These are phyloP conservation scores for Malania oleifera DNA, from an alignment of 164 flowering plant species.

Conservation along the genomic window DNA sequence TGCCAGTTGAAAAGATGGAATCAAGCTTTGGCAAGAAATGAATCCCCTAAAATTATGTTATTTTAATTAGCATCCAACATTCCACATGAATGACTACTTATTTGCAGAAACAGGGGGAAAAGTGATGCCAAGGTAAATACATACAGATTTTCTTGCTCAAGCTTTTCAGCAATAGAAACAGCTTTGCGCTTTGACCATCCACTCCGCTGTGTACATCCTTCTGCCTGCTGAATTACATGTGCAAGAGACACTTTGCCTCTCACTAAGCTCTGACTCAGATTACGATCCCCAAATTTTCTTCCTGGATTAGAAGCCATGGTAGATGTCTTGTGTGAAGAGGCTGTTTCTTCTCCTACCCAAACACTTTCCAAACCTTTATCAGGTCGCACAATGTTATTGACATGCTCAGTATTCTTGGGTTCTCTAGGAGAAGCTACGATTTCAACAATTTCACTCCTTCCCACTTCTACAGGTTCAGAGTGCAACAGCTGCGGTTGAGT, in stretches of 20 bases:
- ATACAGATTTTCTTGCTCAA: constrained; percentile 90
- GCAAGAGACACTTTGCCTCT: constrained; percentile 89
- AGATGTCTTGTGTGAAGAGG: constrained; percentile 25
- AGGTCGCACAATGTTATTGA: constrained; percentile 13
- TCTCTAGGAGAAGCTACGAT: constrained; percentile 40
- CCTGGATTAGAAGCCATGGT: constrained; percentile 26
- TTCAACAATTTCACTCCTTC: constrained; percentile 77
- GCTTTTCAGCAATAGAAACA: constrained; percentile 92
- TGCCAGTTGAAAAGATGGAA: too few relatives aligned
- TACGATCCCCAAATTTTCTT: constrained; percentile 38
- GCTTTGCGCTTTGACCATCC: constrained; percentile 85
- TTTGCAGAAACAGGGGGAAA: background rate
- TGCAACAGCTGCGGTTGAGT: constrained; percentile 20
- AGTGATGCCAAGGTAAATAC: constrained; percentile 20
- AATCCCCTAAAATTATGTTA: too few relatives aligned
- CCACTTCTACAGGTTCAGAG: constrained; percentile 22
- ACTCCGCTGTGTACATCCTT: constrained; percentile 54
- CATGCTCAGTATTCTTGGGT: constrained; percentile 19
- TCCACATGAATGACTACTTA: too few relatives aligned
- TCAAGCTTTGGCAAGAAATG: too few relatives aligned
- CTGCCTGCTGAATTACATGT: constrained; percentile 88
- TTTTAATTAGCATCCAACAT: too few relatives aligned
- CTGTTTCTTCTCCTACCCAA: constrained; percentile 25
- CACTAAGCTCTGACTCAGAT: constrained; percentile 64
- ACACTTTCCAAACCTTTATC: constrained; percentile 24